Evolutionary conservation across 805 yeast species (phyloP).

Genomic region (Brettanomyces anomalus): DNA sequence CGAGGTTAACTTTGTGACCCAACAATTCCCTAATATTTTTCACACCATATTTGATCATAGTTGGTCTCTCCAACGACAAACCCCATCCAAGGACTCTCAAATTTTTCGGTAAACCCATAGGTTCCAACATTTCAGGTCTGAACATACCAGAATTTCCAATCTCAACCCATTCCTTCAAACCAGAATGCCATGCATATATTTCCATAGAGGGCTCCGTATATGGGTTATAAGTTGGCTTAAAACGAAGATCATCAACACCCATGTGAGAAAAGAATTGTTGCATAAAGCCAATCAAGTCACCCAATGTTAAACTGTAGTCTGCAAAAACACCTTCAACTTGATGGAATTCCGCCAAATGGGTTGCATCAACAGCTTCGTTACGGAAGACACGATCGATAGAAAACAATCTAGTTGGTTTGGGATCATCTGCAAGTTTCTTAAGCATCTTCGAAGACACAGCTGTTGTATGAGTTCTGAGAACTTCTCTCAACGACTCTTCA

Average conservation of each 20-base stretch:
- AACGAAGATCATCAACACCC: constrained; percentile 94
- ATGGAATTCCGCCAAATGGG: constrained; percentile 98
- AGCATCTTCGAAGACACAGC: constrained; percentile 87
- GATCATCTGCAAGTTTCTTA: constrained; percentile 78
- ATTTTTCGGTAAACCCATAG: constrained; percentile 95
- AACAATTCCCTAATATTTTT: constrained; percentile 91
- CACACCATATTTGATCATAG: constrained; percentile 97
- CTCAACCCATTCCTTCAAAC: constrained; percentile 95
- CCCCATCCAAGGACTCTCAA: constrained; percentile 97
- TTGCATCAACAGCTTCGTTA: constrained; percentile 98
- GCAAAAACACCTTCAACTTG: constrained; percentile 99
- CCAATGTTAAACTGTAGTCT: constrained; percentile 88
- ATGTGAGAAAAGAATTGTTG: constrained; percentile 91
- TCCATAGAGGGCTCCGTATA: constrained; percentile 99
- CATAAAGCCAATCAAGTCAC: constrained; percentile 97
- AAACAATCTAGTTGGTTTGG: constrained; percentile 84
- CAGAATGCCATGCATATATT: constrained; percentile 93
- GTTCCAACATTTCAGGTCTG: constrained; percentile 98
- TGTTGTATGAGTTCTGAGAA: constrained; percentile 95
- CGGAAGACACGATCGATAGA: constrained; percentile 98
- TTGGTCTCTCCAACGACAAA: constrained; percentile 93
- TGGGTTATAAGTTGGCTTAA: constrained; percentile 98
- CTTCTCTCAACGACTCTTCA: constrained; percentile 84
- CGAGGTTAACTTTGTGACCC: constrained; percentile 94
- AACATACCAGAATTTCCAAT: constrained; percentile 99